phyloP scores from a whole-genome alignment of 176 grass and related monocot species.

The Oryza coarctata region DNA sequence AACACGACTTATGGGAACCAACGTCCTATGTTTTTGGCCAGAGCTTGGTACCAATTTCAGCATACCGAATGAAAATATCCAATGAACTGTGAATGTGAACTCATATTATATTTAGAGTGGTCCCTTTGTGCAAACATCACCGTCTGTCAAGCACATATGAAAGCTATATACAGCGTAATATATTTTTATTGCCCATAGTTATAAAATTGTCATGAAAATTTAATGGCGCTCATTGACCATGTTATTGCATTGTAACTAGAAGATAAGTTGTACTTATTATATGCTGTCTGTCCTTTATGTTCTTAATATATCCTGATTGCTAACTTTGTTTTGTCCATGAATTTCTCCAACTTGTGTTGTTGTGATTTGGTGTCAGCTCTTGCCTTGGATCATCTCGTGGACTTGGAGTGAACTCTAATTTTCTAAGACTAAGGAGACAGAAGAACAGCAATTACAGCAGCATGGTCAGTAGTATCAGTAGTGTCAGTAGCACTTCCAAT shows the following conservation, averaged over 20 bases:
- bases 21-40: not conserved
- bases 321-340: constrained; percentile 19
- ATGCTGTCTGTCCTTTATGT: not conserved
- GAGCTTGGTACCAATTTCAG: constrained; percentile 1
- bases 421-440: constrained; percentile 65
- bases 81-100: not conserved
- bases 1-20: not conserved
- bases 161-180: constrained; percentile 8
- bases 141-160: not conserved
- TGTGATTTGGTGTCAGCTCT: constrained; percentile 57
- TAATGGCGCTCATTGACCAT: constrained; percentile 15
- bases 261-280: constrained; percentile 15
- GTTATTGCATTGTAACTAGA: not conserved
- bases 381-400: constrained; percentile 64
- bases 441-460: constrained; percentile 65
- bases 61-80: not conserved
- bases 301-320: constrained; percentile 1
- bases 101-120: not conserved
- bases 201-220: constrained; percentile 19
- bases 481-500: constrained; percentile 80
- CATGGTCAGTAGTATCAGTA: constrained; percentile 80
- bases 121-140: constrained; percentile 13
- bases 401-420: constrained; percentile 69
- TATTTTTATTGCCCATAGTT: not conserved
- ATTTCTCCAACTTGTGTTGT: constrained; percentile 14